A percentile compares a stretch with the other conserved stretches of the same genome.
Evolutionary conservation across 495 filamentous ascomycete species (phyloP).

Genomic region (Thermothielavioides terrestris): DNA sequence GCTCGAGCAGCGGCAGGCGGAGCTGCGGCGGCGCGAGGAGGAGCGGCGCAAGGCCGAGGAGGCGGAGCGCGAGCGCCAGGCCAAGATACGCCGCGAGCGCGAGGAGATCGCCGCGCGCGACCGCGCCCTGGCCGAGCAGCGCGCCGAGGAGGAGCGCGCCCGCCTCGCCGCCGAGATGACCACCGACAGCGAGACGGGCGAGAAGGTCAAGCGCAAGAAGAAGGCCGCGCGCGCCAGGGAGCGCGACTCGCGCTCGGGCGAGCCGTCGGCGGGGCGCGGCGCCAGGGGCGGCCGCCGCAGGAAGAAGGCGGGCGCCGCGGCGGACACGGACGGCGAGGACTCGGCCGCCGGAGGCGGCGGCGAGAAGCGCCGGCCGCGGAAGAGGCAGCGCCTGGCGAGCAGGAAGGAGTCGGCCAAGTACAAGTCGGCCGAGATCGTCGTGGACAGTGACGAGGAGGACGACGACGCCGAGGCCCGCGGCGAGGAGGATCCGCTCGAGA

Average conservation of each 20-base stretch:
- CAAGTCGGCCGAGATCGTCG: slow-evolving; percentile 73
- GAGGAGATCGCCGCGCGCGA: slow-evolving; percentile 69
- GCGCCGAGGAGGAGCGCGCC: slow-evolving; percentile 62
- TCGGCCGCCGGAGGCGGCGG: slow-evolving; percentile 40
- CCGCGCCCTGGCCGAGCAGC: slow-evolving; percentile 56
- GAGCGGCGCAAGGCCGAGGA: slow-evolving; percentile 52
- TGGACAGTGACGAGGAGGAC: slow-evolving; percentile 53
- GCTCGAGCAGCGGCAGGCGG: slow-evolving; percentile 65
- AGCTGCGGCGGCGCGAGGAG: slow-evolving; percentile 61
- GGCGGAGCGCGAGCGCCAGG: slow-evolving; percentile 57
- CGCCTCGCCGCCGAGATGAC: slow-evolving; percentile 63
- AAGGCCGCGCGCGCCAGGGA: slow-evolving; percentile 35
- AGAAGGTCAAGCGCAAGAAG: slow-evolving; percentile 71
- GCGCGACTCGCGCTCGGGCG: slow-evolving; percentile 7
- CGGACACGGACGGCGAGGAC: slow-evolving; percentile 13
- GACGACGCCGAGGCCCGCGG: slow-evolving; percentile 16
- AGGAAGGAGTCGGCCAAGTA: slow-evolving; percentile 52
- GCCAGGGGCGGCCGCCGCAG: neutral
- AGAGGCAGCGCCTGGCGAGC: slow-evolving; percentile 53
- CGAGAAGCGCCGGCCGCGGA: slow-evolving; percentile 41
- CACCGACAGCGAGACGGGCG: slow-evolving; percentile 67
- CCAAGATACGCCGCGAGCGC: slow-evolving; percentile 73
- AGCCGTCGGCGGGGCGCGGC: slow-evolving; percentile 9
- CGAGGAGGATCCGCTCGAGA: slow-evolving; percentile 28
- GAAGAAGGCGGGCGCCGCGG: slow-evolving; percentile 13